These are phyloP conservation scores for Aspergillus puulaauensis DNA, from an alignment of 2,329 filamentous ascomycete species.

Conservation along the genomic window DNA sequence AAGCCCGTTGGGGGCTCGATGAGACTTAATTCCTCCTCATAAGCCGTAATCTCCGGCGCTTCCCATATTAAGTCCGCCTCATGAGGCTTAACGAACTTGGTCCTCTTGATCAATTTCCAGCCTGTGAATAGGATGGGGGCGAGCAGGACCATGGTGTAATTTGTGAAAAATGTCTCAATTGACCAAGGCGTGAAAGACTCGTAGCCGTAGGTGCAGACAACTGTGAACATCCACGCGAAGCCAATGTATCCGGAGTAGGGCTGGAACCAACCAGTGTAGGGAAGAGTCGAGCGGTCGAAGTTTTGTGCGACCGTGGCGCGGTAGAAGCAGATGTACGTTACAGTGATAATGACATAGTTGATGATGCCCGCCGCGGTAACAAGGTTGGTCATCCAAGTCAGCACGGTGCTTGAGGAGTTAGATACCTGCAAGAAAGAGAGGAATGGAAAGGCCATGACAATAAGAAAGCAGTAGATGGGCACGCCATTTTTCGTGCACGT, in stretches of 20 bases:
- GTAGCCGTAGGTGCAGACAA: conserved; percentile 54
- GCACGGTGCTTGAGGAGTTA: conserved; percentile 49
- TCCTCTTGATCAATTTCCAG: conserved; percentile 55
- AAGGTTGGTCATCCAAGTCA: conserved; percentile 57
- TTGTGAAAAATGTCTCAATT: conserved; percentile 63
- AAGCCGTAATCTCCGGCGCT: conserved; percentile 11
- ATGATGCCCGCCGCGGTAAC: conserved; percentile 58
- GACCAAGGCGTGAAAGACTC: conserved; percentile 48
- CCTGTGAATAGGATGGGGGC: conserved; percentile 64
- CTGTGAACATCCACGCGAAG: conserved; percentile 3
- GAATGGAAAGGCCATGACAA: conserved; percentile 56
- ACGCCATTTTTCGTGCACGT: conserved; percentile 62
- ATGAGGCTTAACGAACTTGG: neutral
- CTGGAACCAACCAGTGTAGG: conserved; percentile 60
- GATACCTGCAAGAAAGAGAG: conserved; percentile 55
- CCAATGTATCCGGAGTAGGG: conserved; percentile 51
- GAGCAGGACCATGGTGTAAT: conserved; percentile 64
- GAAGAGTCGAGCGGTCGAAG: conserved; percentile 53
- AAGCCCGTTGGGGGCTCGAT: conserved; percentile 13
- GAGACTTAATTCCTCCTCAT: conserved; percentile 13
- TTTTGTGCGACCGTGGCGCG: conserved; percentile 53
- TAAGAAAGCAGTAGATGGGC: conserved; percentile 57
- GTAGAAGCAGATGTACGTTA: conserved; percentile 62
- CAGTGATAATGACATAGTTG: conserved; percentile 61
- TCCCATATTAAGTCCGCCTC: conserved; percentile 15